Evolutionary conservation across 192 early-diverging fungal genomes (phyloP), one percentile per base, ranked within the genome.

Genomic region (Coemansia sp.): DNA sequence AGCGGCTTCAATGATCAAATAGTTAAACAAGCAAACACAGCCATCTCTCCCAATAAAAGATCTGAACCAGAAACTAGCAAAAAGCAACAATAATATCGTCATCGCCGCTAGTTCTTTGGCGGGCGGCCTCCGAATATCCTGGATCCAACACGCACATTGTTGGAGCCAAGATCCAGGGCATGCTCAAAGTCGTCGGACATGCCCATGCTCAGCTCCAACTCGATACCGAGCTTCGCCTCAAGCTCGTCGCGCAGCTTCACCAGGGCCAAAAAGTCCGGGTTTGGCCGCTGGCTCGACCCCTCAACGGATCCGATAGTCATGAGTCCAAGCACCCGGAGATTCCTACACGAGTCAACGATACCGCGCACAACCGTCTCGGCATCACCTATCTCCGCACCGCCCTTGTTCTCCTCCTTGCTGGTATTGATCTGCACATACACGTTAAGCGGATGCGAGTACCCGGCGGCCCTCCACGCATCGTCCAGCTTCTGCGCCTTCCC

Each of bases 381-480:
- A 20, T 90, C 83, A 10, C 58, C 57, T 3, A 86, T 85, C 22
- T 76, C 61, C 37, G 94, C 85, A 16, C 96, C 96, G 61, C 91
- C 87, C 77, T 98, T 99, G 62, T 77, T 87, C 58, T 88, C 90
- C 83, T 99, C 97, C 7, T 85, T 86, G 79, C 93, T 95, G 0
- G 97, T 99, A 81, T 99, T 99, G 48, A 98, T 87, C 77, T 99
- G 96, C 46, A 98, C 75, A 82, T 93, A 97, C 14, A 99, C 88
- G 53, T 87, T 80, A 37, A 99, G 82, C 2, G 87, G 89, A 5
- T 64, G 62, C 16, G 56, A 40, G 46, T 87, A 69, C 1, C 83
- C 76, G 7, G 84, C 81, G 38, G 68, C 43, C 0, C 65, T 81
- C 74, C 93, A 94, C 0, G 90, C 90, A 50, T 92, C 94, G 72